A percentile compares a stretch with the other conserved stretches of the same genome.
Conservation (phyloP, 805 yeast genomes). For the Cyberlindnera japonica region DNA sequence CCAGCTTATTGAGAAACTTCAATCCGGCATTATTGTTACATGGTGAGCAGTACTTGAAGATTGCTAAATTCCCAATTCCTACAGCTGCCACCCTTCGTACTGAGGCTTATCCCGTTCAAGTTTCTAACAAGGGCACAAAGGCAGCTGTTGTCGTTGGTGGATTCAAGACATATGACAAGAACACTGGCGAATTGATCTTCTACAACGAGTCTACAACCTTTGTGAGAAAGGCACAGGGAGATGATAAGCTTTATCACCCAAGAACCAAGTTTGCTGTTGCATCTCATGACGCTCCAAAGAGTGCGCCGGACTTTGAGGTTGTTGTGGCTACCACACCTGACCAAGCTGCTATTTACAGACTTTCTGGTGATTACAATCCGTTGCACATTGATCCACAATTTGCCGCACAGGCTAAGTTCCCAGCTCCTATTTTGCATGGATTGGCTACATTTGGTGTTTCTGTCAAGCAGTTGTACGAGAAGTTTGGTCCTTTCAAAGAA, state of each 20-base stretch:
- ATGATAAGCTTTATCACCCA: conserved; percentile 40
- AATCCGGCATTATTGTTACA: conserved; percentile 87
- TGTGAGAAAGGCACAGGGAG: conserved; percentile 67
- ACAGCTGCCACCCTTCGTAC: conserved; percentile 62
- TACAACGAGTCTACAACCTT: conserved; percentile 83
- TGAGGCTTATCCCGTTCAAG: conserved; percentile 62
- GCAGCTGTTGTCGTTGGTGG: conserved; percentile 73
- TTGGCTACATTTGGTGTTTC: conserved; percentile 82
- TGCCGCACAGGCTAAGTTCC: conserved; percentile 85
- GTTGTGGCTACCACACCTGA: conserved; percentile 58
- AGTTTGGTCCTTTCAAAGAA: conserved; percentile 78
- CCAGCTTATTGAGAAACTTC: conserved; percentile 68
- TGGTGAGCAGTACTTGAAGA: conserved; percentile 89
- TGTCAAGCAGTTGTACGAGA: conserved; percentile 70
- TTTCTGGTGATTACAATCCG: conserved; percentile 94
- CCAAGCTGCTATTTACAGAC: conserved; percentile 85
- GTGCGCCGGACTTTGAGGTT: conserved; percentile 62
- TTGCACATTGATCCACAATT: conserved; percentile 90
- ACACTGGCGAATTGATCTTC: conserved; percentile 66
- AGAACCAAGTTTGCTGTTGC: conserved; percentile 60
- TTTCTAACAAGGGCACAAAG: conserved; percentile 82
- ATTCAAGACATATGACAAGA: conserved; percentile 61
- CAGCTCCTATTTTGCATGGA: conserved; percentile 88
- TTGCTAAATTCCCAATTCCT: conserved; percentile 76
- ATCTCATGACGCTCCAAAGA: conserved; percentile 57